Base-by-base conservation (phyloP, 768 basidiomycete genomes). In the Podaxis sp. region DNA sequence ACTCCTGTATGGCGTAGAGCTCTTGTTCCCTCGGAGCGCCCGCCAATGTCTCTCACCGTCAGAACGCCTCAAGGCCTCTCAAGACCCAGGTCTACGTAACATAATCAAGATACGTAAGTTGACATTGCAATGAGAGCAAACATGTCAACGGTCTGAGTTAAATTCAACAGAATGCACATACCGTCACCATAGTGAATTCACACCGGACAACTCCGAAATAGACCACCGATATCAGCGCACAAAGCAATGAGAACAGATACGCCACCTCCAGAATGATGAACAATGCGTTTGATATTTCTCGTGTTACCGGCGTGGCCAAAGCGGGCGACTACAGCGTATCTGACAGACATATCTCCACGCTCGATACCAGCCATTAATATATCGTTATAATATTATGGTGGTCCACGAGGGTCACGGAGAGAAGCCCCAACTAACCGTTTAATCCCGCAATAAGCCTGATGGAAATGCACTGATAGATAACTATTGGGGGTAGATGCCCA, bases 191-290 rank as follows among this genome's bases (percentile, higher is more conserved):
- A 36, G 46, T n/a, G 22, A 49, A 48, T 13, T 44, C n/a, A n/a
- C n/a, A n/a, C n/a, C n/a, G n/a, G 15, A 44, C 41, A 11, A 6
- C 17, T 24, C 6, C 24, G 11, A 56, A 54, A 60, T 60, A 44
- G 26, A 30, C 40, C 6, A 17, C 59, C 50, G 51, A 17, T 33
- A 60, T 60, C 40, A 53, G 22, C 40, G 51, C 51, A 46, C 28
- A 44, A 5, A 44, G 24, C 41, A 28, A 28, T 57, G 56, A 30
- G 56, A 52, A 60, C 58, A 40, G 58, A 40, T n/a, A 52, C 58
- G 58, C 58, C 58, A 60, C 58, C 48, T 37, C 50, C 58, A 17
- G 8, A 60, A 40, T 60, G 58, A 40, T 60, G 58, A 60, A 60
- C 58, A 60, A 49, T 20, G 12, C 12, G 28, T 37, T 36, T 58